Base-by-base conservation (phyloP, 116 monocot genomes). In the Posidonia oceanica region DNA sequence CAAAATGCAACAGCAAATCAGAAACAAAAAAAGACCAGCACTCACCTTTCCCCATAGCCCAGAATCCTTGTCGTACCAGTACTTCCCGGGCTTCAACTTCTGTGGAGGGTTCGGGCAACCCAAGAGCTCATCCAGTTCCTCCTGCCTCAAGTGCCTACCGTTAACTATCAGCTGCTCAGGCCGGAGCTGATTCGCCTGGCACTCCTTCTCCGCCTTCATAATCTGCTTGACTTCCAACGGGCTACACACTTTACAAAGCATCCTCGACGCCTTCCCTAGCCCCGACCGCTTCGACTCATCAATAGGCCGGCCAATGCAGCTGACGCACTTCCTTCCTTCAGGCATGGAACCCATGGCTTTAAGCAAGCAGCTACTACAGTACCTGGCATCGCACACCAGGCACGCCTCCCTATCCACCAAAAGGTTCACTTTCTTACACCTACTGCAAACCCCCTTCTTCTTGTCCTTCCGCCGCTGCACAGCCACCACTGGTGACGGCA, bases 311-410 rank as follows among this genome's bases (percentile, higher is more conserved):
- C 81, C 84, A 41, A 84, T 81, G 70, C 84, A 84, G 17, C 68
- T 55, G 18, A 78, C 78, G 51, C 84, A 84, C 52, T 84, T 84
- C 38, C 81, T 67, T 12, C 84, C 84, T 57, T 84, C 84, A 14
- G 84, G 81, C 84, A 84, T 84, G 2, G 84, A 84, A 17, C 84
- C 84, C 84, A 84, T 84, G 14, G 81, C 78, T 44, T 70, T 77
- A 5, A 84, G 73, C 78, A 84, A 64, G 59, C 84, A 84, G 57
- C 70, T 73, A 29, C 74, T 52, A 69, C 84, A 84, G 66, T 81
- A 84, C 73, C 68, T 74, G 4, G 75, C 75, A 20, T 70, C 81
- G 48, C 84, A 84, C 14, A 78, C 84, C 72, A 84, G 39, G 55
- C 84, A 84, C 16, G 69, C 75, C 69, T 81, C 84, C 69, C 71